Evolutionary conservation across 108 stramenopile species (phyloP).

Genomic region (Stephanodiscus triporus): DNA sequence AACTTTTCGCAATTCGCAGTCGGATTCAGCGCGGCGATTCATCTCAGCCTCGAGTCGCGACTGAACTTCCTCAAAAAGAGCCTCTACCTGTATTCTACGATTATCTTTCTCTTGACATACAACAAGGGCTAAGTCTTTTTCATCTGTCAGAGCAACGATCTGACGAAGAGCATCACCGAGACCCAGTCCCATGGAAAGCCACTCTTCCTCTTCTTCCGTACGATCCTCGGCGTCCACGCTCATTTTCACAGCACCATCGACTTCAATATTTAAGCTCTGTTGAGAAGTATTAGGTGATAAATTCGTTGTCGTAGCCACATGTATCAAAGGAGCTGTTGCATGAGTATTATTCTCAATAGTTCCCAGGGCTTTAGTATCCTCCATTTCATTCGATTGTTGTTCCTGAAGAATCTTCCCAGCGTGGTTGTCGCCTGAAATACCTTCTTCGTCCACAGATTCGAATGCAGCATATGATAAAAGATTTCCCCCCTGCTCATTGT

Average conservation of each 20-base stretch:
- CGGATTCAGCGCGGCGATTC: conserved; percentile 46
- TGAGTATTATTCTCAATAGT: not conserved
- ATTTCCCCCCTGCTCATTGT: not conserved
- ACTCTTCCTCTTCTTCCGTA: conserved; percentile 48
- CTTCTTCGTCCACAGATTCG: not conserved
- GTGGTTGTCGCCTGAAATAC: not conserved
- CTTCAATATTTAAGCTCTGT: not conserved
- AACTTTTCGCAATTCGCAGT: conserved; percentile 25
- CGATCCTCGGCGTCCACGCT: conserved; percentile 8
- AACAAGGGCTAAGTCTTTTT: conserved; percentile 41
- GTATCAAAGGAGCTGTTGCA: not conserved
- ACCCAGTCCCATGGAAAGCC: conserved; percentile 44
- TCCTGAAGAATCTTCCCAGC: not conserved
- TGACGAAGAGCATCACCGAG: conserved; percentile 49
- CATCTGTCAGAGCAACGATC: conserved; percentile 49
- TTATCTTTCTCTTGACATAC: conserved; percentile 39
- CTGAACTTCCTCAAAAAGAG: conserved; percentile 67
- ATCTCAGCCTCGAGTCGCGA: conserved; percentile 66
- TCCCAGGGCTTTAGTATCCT: not conserved
- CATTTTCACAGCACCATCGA: not conserved
- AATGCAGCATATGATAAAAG: no score
- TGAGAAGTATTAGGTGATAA: not conserved
- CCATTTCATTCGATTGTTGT: not conserved
- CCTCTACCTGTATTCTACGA: conserved; percentile 26
- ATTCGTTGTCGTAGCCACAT: not conserved